Conservation (phyloP, 2,329 filamentous ascomycete species). For the Pyricularia pennisetigena region DNA sequence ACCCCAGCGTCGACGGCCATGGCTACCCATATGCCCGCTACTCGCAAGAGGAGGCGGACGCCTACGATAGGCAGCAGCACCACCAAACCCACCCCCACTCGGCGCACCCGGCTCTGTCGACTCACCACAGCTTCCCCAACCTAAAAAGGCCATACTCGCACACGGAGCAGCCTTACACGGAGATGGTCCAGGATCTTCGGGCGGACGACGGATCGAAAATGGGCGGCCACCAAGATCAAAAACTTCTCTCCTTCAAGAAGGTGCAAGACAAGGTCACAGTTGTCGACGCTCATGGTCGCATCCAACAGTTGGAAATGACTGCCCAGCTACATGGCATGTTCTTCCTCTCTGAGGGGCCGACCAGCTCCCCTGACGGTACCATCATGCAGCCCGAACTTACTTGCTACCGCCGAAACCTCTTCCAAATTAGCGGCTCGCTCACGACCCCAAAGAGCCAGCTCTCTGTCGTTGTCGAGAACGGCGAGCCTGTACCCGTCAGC, state of each 20-base stretch:
- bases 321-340: conserved; percentile 85
- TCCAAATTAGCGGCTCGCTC: conserved; percentile 87
- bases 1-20: conserved; percentile 31
- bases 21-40: conserved; percentile 43
- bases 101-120: conserved; percentile 30
- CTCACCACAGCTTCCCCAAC: conserved; percentile 43
- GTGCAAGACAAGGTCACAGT: conserved; percentile 50
- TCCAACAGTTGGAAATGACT: conserved; percentile 51
- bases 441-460: conserved; percentile 69
- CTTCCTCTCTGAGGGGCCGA: conserved; percentile 72
- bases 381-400: conserved; percentile 72
- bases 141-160: conserved; percentile 50
- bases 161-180: conserved; percentile 45
- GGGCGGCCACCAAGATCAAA: conserved; percentile 50
- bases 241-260: conserved; percentile 47
- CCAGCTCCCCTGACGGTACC: conserved; percentile 46
- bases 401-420: conserved; percentile 90
- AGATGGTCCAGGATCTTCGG: conserved; percentile 50
- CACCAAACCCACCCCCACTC: conserved; percentile 3
- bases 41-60: conserved; percentile 41
- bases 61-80: conserved; percentile 39
- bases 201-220: conserved; percentile 45
- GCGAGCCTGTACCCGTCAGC: conserved; percentile 72
- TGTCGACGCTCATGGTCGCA: conserved; percentile 47
- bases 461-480: conserved; percentile 73